phyloP scores from a whole-genome alignment of 2,329 filamentous ascomycete species.

The Diaporthe velutina region DNA sequence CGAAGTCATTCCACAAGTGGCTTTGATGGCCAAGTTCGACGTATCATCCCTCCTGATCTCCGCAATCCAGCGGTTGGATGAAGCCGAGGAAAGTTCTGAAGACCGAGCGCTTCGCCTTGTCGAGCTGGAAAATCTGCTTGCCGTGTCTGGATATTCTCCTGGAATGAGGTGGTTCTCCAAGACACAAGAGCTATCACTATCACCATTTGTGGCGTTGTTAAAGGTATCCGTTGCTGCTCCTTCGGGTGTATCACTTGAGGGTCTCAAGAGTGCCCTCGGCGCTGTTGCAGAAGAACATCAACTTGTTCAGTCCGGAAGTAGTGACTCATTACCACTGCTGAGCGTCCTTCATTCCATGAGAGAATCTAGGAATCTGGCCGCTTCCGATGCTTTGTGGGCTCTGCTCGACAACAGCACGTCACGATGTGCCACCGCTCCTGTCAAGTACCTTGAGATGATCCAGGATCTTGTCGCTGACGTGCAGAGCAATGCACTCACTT shows the following conservation, averaged over 20 bases:
- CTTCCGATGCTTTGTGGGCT: conserved; percentile 61
- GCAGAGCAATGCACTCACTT: conserved; percentile 48
- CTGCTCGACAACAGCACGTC: conserved; percentile 88
- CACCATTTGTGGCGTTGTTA: conserved; percentile 80
- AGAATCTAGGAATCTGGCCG: conserved; percentile 46
- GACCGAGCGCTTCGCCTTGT: conserved; percentile 71
- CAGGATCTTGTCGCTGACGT: conserved; percentile 61
- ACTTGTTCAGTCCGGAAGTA: conserved; percentile 60
- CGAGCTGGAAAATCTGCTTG: conserved; percentile 84
- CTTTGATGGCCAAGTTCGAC: conserved; percentile 88
- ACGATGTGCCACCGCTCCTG: conserved; percentile 79
- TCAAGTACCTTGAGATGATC: conserved; percentile 84
- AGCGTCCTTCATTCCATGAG: conserved; percentile 47
- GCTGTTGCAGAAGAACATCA: conserved; percentile 75
- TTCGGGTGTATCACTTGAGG: conserved; percentile 60
- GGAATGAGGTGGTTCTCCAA: conserved; percentile 94
- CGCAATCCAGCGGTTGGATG: conserved; percentile 72
- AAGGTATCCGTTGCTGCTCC: conserved; percentile 67
- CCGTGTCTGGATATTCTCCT: conserved; percentile 83
- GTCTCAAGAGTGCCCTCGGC: conserved; percentile 68
- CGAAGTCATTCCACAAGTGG: conserved; percentile 81
- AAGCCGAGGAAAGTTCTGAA: conserved; percentile 55
- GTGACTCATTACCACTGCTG: conserved; percentile 60
- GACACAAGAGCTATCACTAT: conserved; percentile 71
- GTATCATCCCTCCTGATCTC: conserved; percentile 82